phyloP scores from a whole-genome alignment of 768 basidiomycete species.

The Mycena maculata region DNA sequence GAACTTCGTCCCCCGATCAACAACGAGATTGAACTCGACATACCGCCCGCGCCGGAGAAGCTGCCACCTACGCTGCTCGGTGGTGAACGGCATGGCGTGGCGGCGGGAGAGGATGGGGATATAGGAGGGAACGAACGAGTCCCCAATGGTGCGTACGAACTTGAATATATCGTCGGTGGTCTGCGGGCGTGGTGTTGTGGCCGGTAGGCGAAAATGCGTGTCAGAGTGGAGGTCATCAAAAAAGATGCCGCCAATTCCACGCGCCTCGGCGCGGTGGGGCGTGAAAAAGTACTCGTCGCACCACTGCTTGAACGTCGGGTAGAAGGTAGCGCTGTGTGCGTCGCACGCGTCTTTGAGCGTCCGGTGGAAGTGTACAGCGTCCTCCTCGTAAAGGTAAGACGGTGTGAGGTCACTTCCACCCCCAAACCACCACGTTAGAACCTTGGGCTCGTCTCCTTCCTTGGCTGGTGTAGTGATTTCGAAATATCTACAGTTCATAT shows the following conservation, averaged over 20 bases:
- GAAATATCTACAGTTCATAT: constrained; percentile 97
- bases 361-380: constrained; percentile 88
- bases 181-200: constrained; percentile 55
- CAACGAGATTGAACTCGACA: constrained; percentile 78
- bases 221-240: constrained; percentile 51
- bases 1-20: constrained; percentile 73
- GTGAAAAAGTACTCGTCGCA: constrained; percentile 98
- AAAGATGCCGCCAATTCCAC: no score
- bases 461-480: constrained; percentile 74
- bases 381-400: constrained; percentile 88
- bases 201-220: constrained; percentile 67
- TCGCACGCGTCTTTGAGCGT: constrained; percentile 83
- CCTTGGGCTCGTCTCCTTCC: constrained; percentile 49
- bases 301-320: constrained; percentile 89
- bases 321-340: constrained; percentile 71
- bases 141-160: constrained; percentile 76
- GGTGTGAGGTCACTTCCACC: constrained; percentile 77
- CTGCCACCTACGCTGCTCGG: constrained; percentile 88
- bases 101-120: constrained; percentile 82
- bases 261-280: constrained; percentile 55
- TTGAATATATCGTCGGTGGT: constrained; percentile 38
- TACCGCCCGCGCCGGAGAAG: constrained; percentile 79
- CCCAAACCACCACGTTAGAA: constrained; percentile 94
- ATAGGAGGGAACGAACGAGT: constrained; percentile 90
- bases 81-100: constrained; percentile 63